Evolutionary conservation across 345 rosid species (phyloP).

Genomic region (Lumnitzera racemosa): DNA sequence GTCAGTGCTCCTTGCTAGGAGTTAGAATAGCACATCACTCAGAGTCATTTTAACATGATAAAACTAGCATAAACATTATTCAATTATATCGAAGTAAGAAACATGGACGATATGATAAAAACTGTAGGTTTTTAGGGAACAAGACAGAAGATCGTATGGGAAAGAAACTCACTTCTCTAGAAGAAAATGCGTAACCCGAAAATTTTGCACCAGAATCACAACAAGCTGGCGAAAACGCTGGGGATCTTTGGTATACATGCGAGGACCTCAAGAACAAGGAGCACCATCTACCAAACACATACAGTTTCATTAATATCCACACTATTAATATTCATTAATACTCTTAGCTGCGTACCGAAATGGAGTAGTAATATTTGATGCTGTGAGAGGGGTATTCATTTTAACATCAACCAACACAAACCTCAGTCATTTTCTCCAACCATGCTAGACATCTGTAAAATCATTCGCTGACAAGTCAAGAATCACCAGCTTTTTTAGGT

Average conservation of each 20-base stretch:
- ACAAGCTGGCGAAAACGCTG: slow-evolving; percentile 90
- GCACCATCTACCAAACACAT: slow-evolving; percentile 66
- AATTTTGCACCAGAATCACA: slow-evolving; percentile 82
- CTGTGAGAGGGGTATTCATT: too few relatives aligned
- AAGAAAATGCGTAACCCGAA: slow-evolving; percentile 77
- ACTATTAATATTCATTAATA: neutral
- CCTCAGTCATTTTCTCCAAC: too few relatives aligned
- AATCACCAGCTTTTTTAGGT: too few relatives aligned
- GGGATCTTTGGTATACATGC: slow-evolving; percentile 89
- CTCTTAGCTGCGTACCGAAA: too few relatives aligned
- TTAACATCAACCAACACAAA: too few relatives aligned
- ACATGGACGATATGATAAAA: too few relatives aligned
- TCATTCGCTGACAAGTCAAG: too few relatives aligned
- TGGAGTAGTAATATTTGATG: too few relatives aligned
- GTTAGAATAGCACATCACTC: slow-evolving; percentile 4
- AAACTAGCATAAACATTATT: too few relatives aligned
- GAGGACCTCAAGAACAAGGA: slow-evolving; percentile 93
- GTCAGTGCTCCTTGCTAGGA: slow-evolving; percentile 93
- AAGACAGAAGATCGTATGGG: slow-evolving; percentile 11
- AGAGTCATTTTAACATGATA: neutral
- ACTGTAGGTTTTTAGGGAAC: neutral
- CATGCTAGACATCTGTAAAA: too few relatives aligned
- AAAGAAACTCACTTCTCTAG: slow-evolving; percentile 69
- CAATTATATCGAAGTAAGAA: too few relatives aligned
- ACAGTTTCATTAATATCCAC: slow-evolving; percentile 4